Evolutionary conservation across 495 filamentous ascomycete species (phyloP).

Genomic region (Trypethelium eluteriae): DNA sequence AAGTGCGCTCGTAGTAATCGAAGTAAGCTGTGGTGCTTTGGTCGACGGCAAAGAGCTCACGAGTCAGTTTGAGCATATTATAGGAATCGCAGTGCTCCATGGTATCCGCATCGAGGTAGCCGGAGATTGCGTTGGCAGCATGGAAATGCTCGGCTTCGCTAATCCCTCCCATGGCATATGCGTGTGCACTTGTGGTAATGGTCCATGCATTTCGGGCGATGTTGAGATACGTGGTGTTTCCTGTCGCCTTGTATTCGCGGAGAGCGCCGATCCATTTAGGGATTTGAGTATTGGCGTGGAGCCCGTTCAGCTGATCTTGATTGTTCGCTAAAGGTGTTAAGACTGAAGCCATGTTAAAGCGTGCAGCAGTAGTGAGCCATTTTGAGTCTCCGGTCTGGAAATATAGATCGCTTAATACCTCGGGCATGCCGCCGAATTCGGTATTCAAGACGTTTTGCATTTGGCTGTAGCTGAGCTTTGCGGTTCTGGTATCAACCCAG

Average conservation of each 20-base stretch:
- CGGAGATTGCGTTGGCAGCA: constrained; percentile 30
- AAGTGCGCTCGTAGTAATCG: constrained; percentile 37
- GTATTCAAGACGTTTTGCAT: constrained; percentile 37
- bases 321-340: constrained; percentile 34
- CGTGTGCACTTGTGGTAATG: constrained; percentile 31
- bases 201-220: constrained; percentile 37
- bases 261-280: constrained; percentile 39
- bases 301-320: constrained; percentile 33
- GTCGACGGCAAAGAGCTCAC: constrained; percentile 32
- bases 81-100: constrained; percentile 38
- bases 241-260: constrained; percentile 32
- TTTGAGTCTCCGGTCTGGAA: constrained; percentile 28
- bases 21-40: constrained; percentile 33
- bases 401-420: constrained; percentile 35
- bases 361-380: constrained; percentile 34
- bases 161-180: constrained; percentile 39
- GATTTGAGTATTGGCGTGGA: constrained; percentile 39
- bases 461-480: constrained; percentile 26
- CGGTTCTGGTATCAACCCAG: constrained; percentile 36
- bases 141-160: constrained; percentile 40
- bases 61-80: constrained; percentile 39
- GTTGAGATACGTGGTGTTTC: constrained; percentile 28
- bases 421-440: constrained; percentile 40
- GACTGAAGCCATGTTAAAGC: constrained; percentile 36
- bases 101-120: constrained; percentile 31